Evolutionary conservation across 768 basidiomycete species (phyloP), one percentile per base, ranked within the genome.

Genomic region (Rossbeevera mucosa): DNA sequence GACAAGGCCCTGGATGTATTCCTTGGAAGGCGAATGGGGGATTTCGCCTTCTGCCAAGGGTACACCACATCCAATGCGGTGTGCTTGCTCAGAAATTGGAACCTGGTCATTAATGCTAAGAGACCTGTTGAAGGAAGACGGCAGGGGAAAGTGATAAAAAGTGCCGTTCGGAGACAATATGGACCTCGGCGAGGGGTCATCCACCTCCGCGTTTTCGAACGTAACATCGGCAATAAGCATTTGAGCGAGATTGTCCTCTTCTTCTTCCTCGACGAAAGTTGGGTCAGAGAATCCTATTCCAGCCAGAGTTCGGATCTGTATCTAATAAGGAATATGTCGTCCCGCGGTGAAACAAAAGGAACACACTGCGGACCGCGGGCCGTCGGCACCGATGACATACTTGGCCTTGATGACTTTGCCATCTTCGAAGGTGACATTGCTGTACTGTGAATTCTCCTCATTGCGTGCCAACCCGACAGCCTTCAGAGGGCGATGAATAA

Each of bases 371-470:
- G 79, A 81, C 50, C 61, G 71, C 3, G 76, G 65, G 2, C 80
- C 80, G 56, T 82, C 80, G 5, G 80, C 78, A 22, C 76, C 80
- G 30, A 81, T 57, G 6, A 80, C 73, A 59, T 78, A 80, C 30
- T 70, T 71, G 12, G 80, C 62, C 4, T 62, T 70, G 30, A 81
- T 70, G 11, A 65, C 59, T 36, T 69, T 69, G 3, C 79, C 79
- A 45, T 72, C 69, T 26, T 80, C 76, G 54, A 82, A 79, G 0
- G 62, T 57, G n/a, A 78, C 77, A 13, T 76, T 69, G 4, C 61
- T 69, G 12, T 73, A 21, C 12, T 61, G 61, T 14, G 49, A 5
- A 25, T 72, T 64, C 13, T 57, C 54, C 7, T 54, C 48, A 42
- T 67, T 71, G 7, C 57, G 54, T 47, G 62, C 66, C 48, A 80